Conservation (phyloP, 176 grass and related monocot genomes). For the Leersia perrieri region DNA sequence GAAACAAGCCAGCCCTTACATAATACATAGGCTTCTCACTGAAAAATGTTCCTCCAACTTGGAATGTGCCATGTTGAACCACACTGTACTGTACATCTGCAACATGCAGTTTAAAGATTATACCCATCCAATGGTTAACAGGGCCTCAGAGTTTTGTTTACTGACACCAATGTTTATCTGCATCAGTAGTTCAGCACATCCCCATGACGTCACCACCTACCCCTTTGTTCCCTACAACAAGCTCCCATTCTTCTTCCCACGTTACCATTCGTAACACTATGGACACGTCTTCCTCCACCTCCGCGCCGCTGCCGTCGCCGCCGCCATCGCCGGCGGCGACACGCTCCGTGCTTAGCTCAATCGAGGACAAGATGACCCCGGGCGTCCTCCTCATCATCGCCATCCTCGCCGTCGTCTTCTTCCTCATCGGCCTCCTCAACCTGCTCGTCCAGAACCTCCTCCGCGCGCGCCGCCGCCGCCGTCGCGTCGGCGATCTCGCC, state of each 20-base stretch:
- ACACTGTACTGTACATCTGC: neutral
- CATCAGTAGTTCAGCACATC: neutral
- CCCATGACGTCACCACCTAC: neutral
- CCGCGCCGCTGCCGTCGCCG: neutral
- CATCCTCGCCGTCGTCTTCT: slow-evolving; percentile 75
- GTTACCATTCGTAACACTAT: neutral
- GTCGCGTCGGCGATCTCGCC: slow-evolving; percentile 2
- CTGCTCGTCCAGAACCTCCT: slow-evolving; percentile 56
- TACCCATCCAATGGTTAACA: neutral
- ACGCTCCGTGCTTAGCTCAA: slow-evolving; percentile 11
- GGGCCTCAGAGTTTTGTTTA: too few species aligned
- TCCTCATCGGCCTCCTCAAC: slow-evolving; percentile 76
- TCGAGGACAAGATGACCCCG: slow-evolving; percentile 63
- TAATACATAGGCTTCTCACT: too few species aligned
- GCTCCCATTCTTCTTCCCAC: neutral
- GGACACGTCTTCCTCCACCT: neutral
- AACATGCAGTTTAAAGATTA: neutral
- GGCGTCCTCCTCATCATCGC: slow-evolving; percentile 68
- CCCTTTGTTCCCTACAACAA: neutral
- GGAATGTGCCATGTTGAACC: too few species aligned
- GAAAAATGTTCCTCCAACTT: too few species aligned
- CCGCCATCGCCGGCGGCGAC: slow-evolving; percentile 3
- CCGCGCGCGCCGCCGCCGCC: slow-evolving; percentile 35
- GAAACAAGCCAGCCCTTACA: too few species aligned
- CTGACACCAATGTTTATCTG: too few species aligned